Evolutionary conservation across 1,284 basidiomycete species (phyloP).

Genomic region (Veloboletus limbatus): DNA sequence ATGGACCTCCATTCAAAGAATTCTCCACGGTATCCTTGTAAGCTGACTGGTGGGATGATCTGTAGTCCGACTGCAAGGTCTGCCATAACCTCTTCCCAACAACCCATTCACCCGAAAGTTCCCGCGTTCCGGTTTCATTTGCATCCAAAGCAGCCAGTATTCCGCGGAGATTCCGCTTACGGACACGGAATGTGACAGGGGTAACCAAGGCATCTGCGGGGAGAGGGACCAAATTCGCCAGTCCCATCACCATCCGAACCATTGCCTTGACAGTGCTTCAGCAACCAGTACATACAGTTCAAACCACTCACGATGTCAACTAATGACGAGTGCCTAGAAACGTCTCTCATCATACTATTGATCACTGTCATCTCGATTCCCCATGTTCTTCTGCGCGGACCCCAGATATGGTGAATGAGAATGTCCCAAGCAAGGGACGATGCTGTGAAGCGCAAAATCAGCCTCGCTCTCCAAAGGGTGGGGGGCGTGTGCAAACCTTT

Average conservation of each 20-base stretch:
- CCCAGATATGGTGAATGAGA: constrained; percentile 70
- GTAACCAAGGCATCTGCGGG: constrained; percentile 95
- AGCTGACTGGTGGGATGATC: constrained; percentile 36
- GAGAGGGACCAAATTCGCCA: constrained; percentile 82
- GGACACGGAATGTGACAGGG: constrained; percentile 89
- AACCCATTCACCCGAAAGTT: constrained; percentile 95
- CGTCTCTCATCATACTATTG: constrained; percentile 82
- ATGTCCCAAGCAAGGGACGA: constrained; percentile 68
- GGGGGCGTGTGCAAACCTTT: constrained; percentile 52
- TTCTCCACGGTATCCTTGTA: constrained; percentile 15
- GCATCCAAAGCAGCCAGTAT: constrained; percentile 76
- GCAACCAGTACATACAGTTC: constrained; percentile 1
- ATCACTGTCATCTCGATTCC: constrained; percentile 87
- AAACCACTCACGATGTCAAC: constrained; percentile 71
- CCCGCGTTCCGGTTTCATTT: constrained; percentile 69
- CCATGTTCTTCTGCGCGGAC: constrained; percentile 84
- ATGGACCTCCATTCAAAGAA: constrained; percentile 8
- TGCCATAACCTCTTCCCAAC: constrained; percentile 91
- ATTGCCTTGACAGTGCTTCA: constrained; percentile 46
- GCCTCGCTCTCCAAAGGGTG: background rate
- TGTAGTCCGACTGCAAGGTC: constrained; percentile 83
- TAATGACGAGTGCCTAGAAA: constrained; percentile 79
- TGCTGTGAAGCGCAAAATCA: constrained; percentile 40
- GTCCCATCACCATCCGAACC: constrained; percentile 77
- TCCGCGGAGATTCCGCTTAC: constrained; percentile 68